Percentiles rank a stretch among this genome's conserved stretches.
phyloP scores from a whole-genome alignment of 2,329 filamentous ascomycete species.

The Pyrenochaeta sp. region DNA sequence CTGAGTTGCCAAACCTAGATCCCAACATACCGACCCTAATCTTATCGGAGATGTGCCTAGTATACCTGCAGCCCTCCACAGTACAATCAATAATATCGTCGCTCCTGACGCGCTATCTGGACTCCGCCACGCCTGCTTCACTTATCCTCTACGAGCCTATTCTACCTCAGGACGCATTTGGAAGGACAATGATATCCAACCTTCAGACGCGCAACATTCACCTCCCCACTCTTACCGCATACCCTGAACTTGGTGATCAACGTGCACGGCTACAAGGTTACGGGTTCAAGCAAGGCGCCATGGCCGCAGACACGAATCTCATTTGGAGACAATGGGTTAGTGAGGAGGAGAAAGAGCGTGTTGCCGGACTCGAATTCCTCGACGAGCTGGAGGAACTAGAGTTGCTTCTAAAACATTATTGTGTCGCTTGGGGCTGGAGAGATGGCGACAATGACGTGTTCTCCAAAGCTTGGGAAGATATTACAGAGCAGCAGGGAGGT shows the following conservation, averaged over 20 bases:
- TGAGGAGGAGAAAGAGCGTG: conserved; percentile 75
- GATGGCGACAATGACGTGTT: conserved; percentile 53
- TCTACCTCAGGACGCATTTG: conserved; percentile 83
- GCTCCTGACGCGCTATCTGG: conserved; percentile 46
- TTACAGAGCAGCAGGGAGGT: conserved; percentile 25
- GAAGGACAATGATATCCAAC: conserved; percentile 90
- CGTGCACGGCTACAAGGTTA: conserved; percentile 69
- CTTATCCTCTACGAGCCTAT: conserved; percentile 91
- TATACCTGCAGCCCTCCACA: conserved; percentile 77
- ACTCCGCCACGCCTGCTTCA: conserved; percentile 60
- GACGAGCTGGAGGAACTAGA: conserved; percentile 97
- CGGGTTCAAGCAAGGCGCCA: conserved; percentile 68
- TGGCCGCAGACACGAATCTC: conserved; percentile 68
- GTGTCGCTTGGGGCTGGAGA: conserved; percentile 87
- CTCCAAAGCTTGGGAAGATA: conserved; percentile 41
- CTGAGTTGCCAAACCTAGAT: conserved; percentile 56
- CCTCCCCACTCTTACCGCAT: conserved; percentile 82
- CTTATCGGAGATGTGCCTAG: conserved; percentile 93
- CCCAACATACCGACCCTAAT: conserved; percentile 77
- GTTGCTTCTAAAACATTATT: conserved; percentile 86
- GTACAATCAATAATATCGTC: conserved; percentile 68
- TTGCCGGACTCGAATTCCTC: conserved; percentile 82
- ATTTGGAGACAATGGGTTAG: conserved; percentile 81
- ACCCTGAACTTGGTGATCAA: conserved; percentile 74
- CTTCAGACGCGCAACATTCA: conserved; percentile 81